Evolutionary conservation across 164 flowering plant genomes (phyloP).

Genomic region (Magnolia changhungtana): DNA sequence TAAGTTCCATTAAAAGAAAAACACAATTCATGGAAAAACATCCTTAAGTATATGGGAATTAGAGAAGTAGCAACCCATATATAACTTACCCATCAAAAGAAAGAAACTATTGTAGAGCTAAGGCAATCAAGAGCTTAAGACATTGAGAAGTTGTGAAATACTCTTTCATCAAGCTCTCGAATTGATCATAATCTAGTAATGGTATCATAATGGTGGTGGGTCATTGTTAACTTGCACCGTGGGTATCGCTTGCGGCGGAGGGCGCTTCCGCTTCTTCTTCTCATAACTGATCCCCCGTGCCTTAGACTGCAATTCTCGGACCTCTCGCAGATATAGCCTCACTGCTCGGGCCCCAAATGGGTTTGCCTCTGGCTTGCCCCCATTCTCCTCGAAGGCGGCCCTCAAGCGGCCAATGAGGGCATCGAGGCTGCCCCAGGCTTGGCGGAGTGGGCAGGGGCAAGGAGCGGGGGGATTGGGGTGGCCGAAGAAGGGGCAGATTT

Average conservation of each 20-base stretch:
- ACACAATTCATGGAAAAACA: background rate
- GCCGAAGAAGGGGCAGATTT: slow-evolving; percentile 76
- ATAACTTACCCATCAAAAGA: background rate
- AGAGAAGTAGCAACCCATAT: background rate
- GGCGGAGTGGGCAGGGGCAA: slow-evolving; percentile 83
- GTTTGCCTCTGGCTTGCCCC: slow-evolving; percentile 74
- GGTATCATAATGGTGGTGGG: background rate
- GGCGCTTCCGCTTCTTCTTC: slow-evolving; percentile 76
- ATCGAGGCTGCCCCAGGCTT: slow-evolving; percentile 89
- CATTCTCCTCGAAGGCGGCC: slow-evolving; percentile 80
- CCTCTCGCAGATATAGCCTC: slow-evolving; percentile 67
- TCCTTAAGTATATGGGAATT: background rate
- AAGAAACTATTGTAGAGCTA: background rate
- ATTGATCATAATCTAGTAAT: background rate
- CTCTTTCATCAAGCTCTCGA: background rate
- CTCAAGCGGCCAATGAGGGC: slow-evolving; percentile 80
- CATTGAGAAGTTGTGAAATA: background rate
- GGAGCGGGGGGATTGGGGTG: slow-evolving; percentile 75
- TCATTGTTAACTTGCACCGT: slow-evolving; percentile 10
- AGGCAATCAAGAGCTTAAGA: background rate
- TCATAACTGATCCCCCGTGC: slow-evolving; percentile 83
- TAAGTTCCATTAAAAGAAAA: slow-evolving; percentile 1
- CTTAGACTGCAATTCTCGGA: slow-evolving; percentile 67
- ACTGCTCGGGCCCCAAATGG: slow-evolving; percentile 81
- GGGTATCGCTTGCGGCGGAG: slow-evolving; percentile 22